Evolutionary conservation across 768 basidiomycete species (phyloP).

Genomic region (Chalciporus chontae): DNA sequence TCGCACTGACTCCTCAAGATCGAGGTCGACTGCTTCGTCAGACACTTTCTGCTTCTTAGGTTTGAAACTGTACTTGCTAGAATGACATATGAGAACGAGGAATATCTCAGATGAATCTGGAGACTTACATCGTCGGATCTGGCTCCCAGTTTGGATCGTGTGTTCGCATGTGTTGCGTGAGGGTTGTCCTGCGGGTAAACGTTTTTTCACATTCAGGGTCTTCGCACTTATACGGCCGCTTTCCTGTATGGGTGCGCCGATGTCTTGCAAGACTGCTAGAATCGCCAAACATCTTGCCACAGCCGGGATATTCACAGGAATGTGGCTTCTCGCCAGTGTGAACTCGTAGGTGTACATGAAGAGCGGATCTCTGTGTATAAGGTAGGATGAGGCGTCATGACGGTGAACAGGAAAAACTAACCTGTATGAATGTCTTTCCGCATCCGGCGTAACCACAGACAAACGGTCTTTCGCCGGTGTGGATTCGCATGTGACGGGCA

Average conservation of each 20-base stretch:
- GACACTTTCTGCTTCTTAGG: conserved; percentile 58
- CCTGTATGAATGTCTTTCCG: conserved; percentile 92
- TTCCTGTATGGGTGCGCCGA: conserved; percentile 84
- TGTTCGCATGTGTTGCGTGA: conserved; percentile 84
- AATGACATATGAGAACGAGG: conserved; percentile 15
- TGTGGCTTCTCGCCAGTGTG: conserved; percentile 95
- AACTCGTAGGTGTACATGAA: conserved; percentile 84
- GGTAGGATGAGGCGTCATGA: conserved; percentile 5
- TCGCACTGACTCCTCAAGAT: conserved; percentile 69
- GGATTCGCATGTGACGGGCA: conserved; percentile 82
- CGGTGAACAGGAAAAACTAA: conserved; percentile 29
- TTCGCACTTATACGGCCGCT: conserved; percentile 84
- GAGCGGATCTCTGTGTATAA: conserved; percentile 68
- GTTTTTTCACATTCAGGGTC: conserved; percentile 82
- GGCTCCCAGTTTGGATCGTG: conserved; percentile 85
- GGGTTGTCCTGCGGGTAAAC: conserved; percentile 80
- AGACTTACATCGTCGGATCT: conserved; percentile 73
- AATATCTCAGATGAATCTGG: conserved; percentile 3
- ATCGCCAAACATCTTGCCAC: conserved; percentile 85
- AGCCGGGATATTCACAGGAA: conserved; percentile 84
- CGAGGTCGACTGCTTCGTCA: conserved; percentile 51
- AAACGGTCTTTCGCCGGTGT: conserved; percentile 87
- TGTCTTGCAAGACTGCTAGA: conserved; percentile 91
- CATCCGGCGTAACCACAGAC: conserved; percentile 68
- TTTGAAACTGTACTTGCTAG: conserved; percentile 76